Evolutionary conservation across 202 grass and related monocot genomes (phyloP).

Genomic region (Panicum hallii): DNA sequence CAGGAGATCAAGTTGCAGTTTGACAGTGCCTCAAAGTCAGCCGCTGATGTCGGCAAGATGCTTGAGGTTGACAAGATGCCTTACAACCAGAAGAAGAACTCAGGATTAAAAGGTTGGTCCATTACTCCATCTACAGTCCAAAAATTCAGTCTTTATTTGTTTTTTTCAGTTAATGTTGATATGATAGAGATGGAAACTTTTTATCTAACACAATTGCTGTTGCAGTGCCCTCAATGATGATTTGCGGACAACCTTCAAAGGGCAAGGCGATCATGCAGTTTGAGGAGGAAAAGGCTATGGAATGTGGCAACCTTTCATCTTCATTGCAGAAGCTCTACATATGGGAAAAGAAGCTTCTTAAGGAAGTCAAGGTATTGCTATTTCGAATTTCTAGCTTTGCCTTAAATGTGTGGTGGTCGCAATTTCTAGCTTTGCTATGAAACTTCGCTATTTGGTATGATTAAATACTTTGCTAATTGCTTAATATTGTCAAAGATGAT

Average conservation of each 20-base stretch:
- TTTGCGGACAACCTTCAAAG: slow-evolving; percentile 47
- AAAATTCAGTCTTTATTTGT: background rate
- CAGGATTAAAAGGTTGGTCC: slow-evolving; percentile 56
- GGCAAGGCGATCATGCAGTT: slow-evolving; percentile 52
- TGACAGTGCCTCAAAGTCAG: slow-evolving; percentile 44
- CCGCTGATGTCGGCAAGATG: slow-evolving; percentile 43
- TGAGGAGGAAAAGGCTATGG: slow-evolving; percentile 63
- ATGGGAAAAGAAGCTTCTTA: slow-evolving; percentile 85
- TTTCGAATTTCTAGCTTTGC: slow-evolving; percentile 26
- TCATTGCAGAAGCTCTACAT: slow-evolving; percentile 74
- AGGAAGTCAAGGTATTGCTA: slow-evolving; percentile 76
- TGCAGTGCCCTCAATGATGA: slow-evolving; percentile 61
- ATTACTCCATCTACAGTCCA: slow-evolving; percentile 5
- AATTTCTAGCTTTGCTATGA: slow-evolving; percentile 16
- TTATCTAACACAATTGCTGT: slow-evolving; percentile 32
- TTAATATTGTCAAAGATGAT: background rate
- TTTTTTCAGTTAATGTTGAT: background rate
- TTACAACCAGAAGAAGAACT: slow-evolving; percentile 61
- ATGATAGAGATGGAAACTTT: background rate
- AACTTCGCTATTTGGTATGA: slow-evolving; percentile 35
- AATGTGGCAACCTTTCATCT: slow-evolving; percentile 57
- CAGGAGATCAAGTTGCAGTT: slow-evolving; percentile 67
- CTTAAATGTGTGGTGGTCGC: slow-evolving; percentile 24
- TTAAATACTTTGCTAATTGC: background rate
- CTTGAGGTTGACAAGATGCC: slow-evolving; percentile 75